Evolutionary conservation across 2,329 filamentous ascomycete genomes (phyloP).

Genomic region (Aspergillus ustus): DNA sequence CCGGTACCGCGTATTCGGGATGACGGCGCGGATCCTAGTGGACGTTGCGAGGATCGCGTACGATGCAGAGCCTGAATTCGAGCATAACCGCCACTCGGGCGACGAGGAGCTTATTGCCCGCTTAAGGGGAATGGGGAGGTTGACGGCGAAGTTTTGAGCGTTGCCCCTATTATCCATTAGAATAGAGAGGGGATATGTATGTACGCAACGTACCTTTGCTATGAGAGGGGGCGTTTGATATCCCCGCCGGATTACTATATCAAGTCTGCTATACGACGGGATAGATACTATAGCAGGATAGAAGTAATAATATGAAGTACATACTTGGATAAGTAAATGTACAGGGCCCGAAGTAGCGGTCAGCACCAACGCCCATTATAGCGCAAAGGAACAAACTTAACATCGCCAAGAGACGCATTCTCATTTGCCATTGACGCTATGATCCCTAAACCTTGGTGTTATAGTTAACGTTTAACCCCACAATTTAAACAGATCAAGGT

Average conservation of each 20-base stretch:
- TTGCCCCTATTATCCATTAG: background rate
- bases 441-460: background rate
- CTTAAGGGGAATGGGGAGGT: slow-evolving; percentile 60
- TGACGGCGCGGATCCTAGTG: slow-evolving; percentile 89
- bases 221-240: background rate
- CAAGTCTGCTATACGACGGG: background rate
- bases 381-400: background rate
- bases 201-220: background rate
- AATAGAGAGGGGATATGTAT: background rate
- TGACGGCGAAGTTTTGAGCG: slow-evolving; percentile 48
- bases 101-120: slow-evolving; percentile 69
- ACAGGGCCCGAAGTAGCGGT: background rate
- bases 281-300: background rate
- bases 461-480: background rate
- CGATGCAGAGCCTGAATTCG: slow-evolving; percentile 80
- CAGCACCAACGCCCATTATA: background rate
- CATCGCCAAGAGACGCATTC: background rate
- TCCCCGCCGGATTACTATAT: background rate
- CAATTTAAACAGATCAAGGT: background rate
- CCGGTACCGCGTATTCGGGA: slow-evolving; percentile 87
- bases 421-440: background rate
- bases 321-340: background rate
- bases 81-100: slow-evolving; percentile 68
- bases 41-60: slow-evolving; percentile 88
- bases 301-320: background rate